These are phyloP conservation scores for Ceratopteris richardii DNA, from an alignment of 75 land plant species.

Conservation along the genomic window DNA sequence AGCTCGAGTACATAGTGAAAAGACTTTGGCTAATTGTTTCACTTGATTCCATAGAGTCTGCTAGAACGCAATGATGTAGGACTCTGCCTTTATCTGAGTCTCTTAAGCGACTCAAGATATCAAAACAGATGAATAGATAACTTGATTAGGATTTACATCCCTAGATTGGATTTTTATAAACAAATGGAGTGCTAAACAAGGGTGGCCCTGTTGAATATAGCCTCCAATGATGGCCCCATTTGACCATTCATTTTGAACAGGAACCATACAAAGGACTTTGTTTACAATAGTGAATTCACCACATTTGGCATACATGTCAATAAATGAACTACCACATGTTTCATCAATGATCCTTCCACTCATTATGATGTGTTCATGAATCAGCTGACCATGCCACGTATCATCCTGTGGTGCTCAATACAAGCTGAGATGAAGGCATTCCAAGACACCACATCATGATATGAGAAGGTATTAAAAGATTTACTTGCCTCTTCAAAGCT, in stretches of 20 bases:
- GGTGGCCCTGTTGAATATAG: slow-evolving; percentile 32
- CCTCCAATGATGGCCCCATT: slow-evolving; percentile 63
- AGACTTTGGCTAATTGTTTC: slow-evolving; percentile 36
- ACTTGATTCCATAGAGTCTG: slow-evolving; percentile 26
- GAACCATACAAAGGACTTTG: slow-evolving; percentile 34
- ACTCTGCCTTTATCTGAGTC: slow-evolving; percentile 32
- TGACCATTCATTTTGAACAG: slow-evolving; percentile 31
- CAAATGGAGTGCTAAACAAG: slow-evolving; percentile 24
- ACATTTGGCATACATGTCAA: slow-evolving; percentile 28
- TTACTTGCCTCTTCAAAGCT: neutral
- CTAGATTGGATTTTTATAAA: slow-evolving; percentile 33
- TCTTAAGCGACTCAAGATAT: slow-evolving; percentile 33
- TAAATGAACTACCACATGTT: slow-evolving; percentile 21
- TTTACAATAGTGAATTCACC: slow-evolving; percentile 18
- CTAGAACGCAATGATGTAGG: slow-evolving; percentile 26
- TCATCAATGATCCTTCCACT: slow-evolving; percentile 5
- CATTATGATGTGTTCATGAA: slow-evolving; percentile 17
- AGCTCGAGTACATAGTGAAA: slow-evolving; percentile 61
- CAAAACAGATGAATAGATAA: slow-evolving; percentile 46
- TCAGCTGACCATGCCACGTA: slow-evolving; percentile 11
- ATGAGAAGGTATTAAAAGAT: neutral
- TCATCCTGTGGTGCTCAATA: neutral
- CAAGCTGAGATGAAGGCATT: slow-evolving; percentile 8
- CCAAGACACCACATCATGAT: slow-evolving; percentile 5
- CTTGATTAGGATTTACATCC: slow-evolving; percentile 37